Base-by-base conservation (phyloP, 179 eudicot genomes). In the Pouteria campechiana region DNA sequence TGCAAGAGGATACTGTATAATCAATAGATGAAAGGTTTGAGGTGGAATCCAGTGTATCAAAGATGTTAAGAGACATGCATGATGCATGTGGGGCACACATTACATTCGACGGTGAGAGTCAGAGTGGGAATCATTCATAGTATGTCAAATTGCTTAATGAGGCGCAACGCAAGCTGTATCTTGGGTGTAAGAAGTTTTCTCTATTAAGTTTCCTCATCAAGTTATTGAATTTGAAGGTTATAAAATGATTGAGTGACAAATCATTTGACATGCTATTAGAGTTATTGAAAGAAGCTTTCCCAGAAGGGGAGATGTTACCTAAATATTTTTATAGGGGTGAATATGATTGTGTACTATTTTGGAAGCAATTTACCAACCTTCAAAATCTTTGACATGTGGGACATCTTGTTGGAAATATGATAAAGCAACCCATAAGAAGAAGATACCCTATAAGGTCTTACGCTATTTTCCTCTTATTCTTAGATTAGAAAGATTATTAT, bases 181-280 rank as follows among this genome's bases (percentile, higher is more conserved):
- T 20, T 8, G 27, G 46, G 15, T 37, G 25, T 11, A 25, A 16
- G 7, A 15, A 14, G 10, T 50, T 50, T 11, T 6, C 33, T 30
- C 32, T 5, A 17, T 36, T 53, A 1, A 16, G 31, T 3, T 31
- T 49, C 14, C 32, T 42, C 4, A 9, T 53, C 3, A 32, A 42
- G 1, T 6, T 42, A 15, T 17, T 41, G 7, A 48, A 53, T 17
- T 31, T 32, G 4, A 53, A 53, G 30, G 32, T 41, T 21, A 5
- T 53, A 4, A 14, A 33, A 9, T 25, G 33, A 4, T 41, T 22
- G 48, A 41, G 24, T 6, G 23, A 53, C 12, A 23, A 42, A 2
- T 41, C 49, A 30, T 32, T 53, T 15, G 23, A 48, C 0, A 42
- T 53, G 32, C 22, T 53, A 42, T 39, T 53, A 10, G 25, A 53